Percentiles rank a stretch among this genome's conserved stretches.
Conservation (phyloP, 768 basidiomycete species). For the Trametes punicea region DNA sequence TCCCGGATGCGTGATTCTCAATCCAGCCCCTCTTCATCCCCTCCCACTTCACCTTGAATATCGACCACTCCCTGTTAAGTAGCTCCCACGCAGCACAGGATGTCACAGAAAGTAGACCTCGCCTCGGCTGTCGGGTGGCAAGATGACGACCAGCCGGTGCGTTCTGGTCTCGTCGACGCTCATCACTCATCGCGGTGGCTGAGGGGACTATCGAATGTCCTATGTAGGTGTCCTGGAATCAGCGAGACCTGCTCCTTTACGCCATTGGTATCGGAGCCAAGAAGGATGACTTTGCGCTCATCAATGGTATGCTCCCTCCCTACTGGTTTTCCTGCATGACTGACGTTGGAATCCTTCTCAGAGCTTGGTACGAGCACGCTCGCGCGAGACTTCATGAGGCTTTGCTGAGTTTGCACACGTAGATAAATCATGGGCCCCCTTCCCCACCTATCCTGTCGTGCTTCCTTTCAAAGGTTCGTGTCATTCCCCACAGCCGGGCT, state of each 20-base stretch:
- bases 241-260: conserved; percentile 77
- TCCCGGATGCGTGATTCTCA: neutral
- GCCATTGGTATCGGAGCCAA: conserved; percentile 82
- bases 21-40: neutral
- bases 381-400: no score
- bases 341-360: neutral
- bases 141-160: conserved; percentile 51
- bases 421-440: conserved; percentile 69
- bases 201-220: neutral
- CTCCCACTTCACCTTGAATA: neutral
- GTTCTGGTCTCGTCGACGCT: conserved; percentile 18
- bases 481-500: neutral
- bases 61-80: neutral
- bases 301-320: conserved; percentile 50
- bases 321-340: neutral
- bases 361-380: conserved; percentile 26
- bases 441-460: conserved; percentile 86
- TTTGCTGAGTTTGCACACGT: neutral
- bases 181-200: neutral
- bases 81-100: conserved; percentile 19
- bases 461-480: conserved; percentile 61
- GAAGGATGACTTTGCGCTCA: conserved; percentile 60
- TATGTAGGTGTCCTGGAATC: conserved; percentile 75
- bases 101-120: conserved; percentile 57
- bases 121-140: conserved; percentile 62